Evolutionary conservation across 2,329 filamentous ascomycete species (phyloP).

Genomic region (Cercospora sp.): DNA sequence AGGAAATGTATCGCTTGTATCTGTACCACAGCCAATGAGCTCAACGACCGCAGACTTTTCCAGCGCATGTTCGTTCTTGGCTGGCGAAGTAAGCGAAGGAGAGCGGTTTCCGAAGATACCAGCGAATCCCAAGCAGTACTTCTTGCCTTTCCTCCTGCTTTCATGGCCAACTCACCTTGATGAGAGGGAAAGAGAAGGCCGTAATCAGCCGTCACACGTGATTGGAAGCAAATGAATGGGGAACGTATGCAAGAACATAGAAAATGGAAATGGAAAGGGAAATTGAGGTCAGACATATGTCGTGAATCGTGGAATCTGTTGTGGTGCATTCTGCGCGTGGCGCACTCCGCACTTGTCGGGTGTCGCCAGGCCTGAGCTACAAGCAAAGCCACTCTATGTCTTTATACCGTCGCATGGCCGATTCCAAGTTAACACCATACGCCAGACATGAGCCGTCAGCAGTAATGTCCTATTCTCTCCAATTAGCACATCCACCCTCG

Average conservation of each 20-base stretch:
- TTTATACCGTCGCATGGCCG: conserved; percentile 5
- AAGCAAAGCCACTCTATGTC: conserved; percentile 15
- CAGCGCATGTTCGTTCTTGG: conserved; percentile 42
- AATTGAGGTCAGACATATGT: neutral
- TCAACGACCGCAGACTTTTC: conserved; percentile 66
- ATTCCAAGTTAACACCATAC: conserved; percentile 14
- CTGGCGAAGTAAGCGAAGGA: conserved; percentile 32
- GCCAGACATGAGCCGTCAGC: conserved; percentile 19
- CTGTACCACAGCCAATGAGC: conserved; percentile 63
- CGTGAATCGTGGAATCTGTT: conserved; percentile 8
- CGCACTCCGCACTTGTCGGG: conserved; percentile 10
- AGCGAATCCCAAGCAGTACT: conserved; percentile 27
- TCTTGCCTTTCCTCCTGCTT: conserved; percentile 38
- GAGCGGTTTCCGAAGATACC: conserved; percentile 44
- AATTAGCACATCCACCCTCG: neutral
- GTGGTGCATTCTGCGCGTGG: conserved; percentile 12
- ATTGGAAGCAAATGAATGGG: neutral
- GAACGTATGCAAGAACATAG: neutral
- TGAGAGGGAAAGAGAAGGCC: conserved; percentile 37
- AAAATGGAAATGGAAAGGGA: neutral
- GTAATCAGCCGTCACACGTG: conserved; percentile 26
- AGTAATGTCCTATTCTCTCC: conserved; percentile 3
- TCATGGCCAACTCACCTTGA: conserved; percentile 32
- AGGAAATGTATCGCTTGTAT: conserved; percentile 62
- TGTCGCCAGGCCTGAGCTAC: conserved; percentile 17